Base-by-base conservation (phyloP, 202 grass and related monocot species). In the Hordeum pubiflorum region DNA sequence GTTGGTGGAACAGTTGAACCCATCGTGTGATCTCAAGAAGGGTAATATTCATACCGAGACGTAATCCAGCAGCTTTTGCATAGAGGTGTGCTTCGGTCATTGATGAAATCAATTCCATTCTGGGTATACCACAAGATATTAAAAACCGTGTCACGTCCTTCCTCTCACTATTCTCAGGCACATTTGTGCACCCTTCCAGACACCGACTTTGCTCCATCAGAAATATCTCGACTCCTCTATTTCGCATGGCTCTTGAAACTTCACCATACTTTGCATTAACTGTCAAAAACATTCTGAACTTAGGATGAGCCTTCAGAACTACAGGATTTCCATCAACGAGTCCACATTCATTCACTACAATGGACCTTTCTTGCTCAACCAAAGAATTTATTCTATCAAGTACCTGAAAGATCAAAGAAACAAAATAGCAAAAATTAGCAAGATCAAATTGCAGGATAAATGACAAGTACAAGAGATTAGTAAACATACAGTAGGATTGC, bases 361-460 rank as follows among this genome's bases (percentile, higher is more conserved):
- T 92, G 24, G 92, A 91, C 23, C 92, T 86, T 89, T 94, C 90
- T 86, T 93, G 84, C 84, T 97, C 94, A 81, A 94, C 84, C 76
- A 97, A 87, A 77, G 94, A 97, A 74, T 97, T 97, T 69, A 97
- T 97, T 75, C 94, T 90, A 86, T 97, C 94, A 43, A 97, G 94
- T 48, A 97, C 89, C 94, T 97, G 62, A 63, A 38, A 79, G 69
- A 58, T 23, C 23, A 56, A 26, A 84, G 71, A 15, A 79, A 39
- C 85, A n/a, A 86, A 89, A 83, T 60, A 61, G 41, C 7, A 43
- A 83, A 62, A 74, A 63, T 91, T 38, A 85, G 33, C 58, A 58
- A 80, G 58, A 85, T 33, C 2, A 77, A 58, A 65, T 59, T 69
- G 58, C 6, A 63, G 24, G 22, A 32, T 37, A 74, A 33, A 87